These are phyloP conservation scores for Lenzites betulinus DNA, from an alignment of 768 basidiomycete species.

Conservation along the genomic window DNA sequence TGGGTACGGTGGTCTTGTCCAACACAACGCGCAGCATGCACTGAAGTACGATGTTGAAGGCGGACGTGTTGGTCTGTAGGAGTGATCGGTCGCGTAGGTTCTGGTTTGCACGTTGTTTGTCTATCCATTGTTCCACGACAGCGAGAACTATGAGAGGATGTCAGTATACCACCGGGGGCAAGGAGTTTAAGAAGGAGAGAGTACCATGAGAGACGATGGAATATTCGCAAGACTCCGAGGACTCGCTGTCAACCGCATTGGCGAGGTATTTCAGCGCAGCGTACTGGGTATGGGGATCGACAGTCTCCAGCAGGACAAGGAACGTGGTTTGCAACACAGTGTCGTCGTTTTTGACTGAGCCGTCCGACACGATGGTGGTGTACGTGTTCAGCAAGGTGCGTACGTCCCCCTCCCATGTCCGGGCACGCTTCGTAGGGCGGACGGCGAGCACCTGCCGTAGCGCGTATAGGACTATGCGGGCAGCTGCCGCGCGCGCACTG, in stretches of 20 bases:
- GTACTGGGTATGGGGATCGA: not conserved
- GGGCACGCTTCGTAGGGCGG: not conserved
- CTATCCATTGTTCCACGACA: constrained; percentile 3
- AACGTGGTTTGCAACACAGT: not conserved
- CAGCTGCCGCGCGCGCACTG: not conserved
- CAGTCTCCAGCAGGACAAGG: not conserved
- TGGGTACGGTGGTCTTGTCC: not conserved
- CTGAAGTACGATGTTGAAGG: constrained; percentile 2
- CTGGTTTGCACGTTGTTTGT: not conserved
- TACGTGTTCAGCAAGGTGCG: not conserved
- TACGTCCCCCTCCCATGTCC: not conserved
- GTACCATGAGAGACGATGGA: not conserved
- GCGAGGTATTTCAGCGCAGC: not conserved
- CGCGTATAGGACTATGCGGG: not conserved
- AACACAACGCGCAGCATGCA: constrained; percentile 1
- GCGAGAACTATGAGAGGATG: not conserved
- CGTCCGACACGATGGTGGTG: not conserved
- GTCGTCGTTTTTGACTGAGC: not conserved
- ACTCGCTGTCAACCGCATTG: not conserved
- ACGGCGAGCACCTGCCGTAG: not conserved
- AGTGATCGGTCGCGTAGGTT: too few relatives aligned
- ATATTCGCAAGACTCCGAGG: not conserved
- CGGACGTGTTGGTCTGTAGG: not conserved
- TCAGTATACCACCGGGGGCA: not conserved
- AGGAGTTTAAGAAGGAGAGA: too few relatives aligned